These are phyloP conservation scores for Penicillium coffeae DNA, from an alignment of 495 filamentous ascomycete species.

Conservation along the genomic window DNA sequence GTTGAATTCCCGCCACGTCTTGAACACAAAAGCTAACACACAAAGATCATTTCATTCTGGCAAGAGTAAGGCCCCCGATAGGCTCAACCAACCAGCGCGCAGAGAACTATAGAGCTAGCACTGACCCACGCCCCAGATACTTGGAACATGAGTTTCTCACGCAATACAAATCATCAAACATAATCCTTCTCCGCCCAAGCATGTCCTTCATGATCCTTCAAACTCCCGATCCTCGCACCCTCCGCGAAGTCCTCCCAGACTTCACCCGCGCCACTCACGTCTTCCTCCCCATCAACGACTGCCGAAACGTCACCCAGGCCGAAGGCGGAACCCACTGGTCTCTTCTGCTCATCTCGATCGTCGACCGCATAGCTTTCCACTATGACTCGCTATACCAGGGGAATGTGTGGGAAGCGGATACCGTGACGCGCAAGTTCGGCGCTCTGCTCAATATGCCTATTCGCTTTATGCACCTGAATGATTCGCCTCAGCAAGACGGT, in stretches of 20 bases:
- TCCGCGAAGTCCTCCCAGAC: conserved; percentile 54
- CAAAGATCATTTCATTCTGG: conserved; percentile 82
- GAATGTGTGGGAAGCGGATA: conserved; percentile 68
- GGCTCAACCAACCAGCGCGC: not conserved
- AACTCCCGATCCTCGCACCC: conserved; percentile 67
- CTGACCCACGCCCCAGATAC: conserved; percentile 52
- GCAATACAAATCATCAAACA: conserved; percentile 71
- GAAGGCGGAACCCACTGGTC: conserved; percentile 97
- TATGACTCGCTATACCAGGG: conserved; percentile 84
- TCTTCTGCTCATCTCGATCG: conserved; percentile 79
- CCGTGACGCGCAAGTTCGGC: conserved; percentile 58
- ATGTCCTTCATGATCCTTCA: conserved; percentile 93
- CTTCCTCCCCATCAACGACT: conserved; percentile 96
- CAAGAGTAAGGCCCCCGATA: conserved; percentile 67
- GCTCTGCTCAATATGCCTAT: conserved; percentile 61
- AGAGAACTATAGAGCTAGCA: not conserved
- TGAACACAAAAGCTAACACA: conserved; percentile 12
- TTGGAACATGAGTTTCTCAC: conserved; percentile 83
- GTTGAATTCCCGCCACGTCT: conserved; percentile 19
- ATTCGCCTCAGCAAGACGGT: conserved; percentile 90
- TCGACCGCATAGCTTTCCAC: conserved; percentile 91
- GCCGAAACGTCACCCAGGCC: conserved; percentile 64
- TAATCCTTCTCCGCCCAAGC: conserved; percentile 85
- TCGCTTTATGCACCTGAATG: conserved; percentile 70
- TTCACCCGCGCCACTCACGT: conserved; percentile 84